phyloP scores from a whole-genome alignment of 2,329 filamentous ascomycete genomes.

The Colletotrichum horii region DNA sequence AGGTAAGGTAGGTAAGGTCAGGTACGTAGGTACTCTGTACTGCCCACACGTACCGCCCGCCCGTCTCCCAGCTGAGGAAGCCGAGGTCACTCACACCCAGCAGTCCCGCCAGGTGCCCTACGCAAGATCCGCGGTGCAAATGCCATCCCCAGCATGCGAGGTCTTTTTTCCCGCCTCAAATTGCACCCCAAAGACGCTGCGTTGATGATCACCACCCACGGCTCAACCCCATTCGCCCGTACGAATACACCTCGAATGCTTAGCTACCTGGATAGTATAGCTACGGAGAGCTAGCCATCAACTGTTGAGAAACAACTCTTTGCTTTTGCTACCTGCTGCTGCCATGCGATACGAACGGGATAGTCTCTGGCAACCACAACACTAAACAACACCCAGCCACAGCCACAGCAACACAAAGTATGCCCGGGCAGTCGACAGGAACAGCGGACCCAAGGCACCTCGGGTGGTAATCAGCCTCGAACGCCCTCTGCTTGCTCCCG shows the following conservation, averaged over 20 bases:
- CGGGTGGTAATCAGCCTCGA: not conserved
- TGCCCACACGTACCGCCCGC: not conserved
- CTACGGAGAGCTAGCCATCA: not conserved
- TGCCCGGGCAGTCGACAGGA: not conserved
- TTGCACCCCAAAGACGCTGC: not conserved
- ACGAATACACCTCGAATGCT: not conserved
- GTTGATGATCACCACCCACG: not conserved
- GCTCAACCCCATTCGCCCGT: not conserved
- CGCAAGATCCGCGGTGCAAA: not conserved
- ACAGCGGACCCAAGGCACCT: not conserved
- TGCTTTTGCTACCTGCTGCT: not conserved
- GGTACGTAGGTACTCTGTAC: not conserved
- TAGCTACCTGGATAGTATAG: not conserved
- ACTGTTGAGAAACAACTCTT: not conserved
- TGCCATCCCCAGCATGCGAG: not conserved
- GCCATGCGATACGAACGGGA: not conserved
- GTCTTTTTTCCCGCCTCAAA: not conserved
- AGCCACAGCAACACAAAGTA: not conserved
- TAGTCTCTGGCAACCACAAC: not conserved
- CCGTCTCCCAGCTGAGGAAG: not conserved
- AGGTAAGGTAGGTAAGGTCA: not conserved
- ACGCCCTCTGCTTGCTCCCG: not conserved
- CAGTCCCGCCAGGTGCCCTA: not conserved
- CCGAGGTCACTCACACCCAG: not conserved
- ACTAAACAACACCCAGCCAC: not conserved